Evolutionary conservation across 345 rosid species (phyloP).

Genomic region (Euphorbia peplus): DNA sequence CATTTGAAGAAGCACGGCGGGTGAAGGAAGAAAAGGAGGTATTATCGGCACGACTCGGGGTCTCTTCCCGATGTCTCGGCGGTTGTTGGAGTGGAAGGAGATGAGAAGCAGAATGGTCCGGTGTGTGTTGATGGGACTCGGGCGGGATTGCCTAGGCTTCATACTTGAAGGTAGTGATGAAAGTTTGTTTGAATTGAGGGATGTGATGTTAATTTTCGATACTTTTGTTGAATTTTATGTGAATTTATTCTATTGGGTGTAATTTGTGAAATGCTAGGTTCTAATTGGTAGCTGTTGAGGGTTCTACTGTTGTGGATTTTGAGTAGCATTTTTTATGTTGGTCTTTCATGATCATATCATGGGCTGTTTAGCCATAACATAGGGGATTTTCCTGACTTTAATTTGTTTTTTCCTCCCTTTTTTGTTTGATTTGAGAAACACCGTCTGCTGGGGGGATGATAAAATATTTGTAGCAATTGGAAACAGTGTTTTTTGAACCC

Average conservation of each 20-base stretch:
- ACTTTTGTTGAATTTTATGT: background rate
- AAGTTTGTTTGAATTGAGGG: slow-evolving; percentile 19
- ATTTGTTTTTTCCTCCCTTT: background rate
- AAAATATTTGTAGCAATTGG: background rate
- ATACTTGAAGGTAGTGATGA: slow-evolving; percentile 73
- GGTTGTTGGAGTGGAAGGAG: slow-evolving; percentile 49
- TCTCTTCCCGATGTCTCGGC: slow-evolving; percentile 74
- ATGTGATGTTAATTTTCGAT: background rate
- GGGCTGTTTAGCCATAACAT: background rate
- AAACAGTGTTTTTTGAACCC: background rate
- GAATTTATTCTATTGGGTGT: background rate
- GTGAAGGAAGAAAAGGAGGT: slow-evolving; percentile 45
- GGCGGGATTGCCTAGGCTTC: slow-evolving; percentile 76
- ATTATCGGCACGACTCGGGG: slow-evolving; percentile 58
- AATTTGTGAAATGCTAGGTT: too few species aligned
- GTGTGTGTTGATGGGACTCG: slow-evolving; percentile 69
- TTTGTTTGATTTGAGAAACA: background rate
- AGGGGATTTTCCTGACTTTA: background rate
- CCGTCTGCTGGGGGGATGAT: background rate
- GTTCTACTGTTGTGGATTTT: background rate
- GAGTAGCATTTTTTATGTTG: background rate
- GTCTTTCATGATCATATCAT: background rate
- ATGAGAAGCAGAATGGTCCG: slow-evolving; percentile 65
- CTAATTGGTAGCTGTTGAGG: too few species aligned
- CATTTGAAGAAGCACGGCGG: slow-evolving; percentile 42